Evolutionary conservation across 768 basidiomycete species (phyloP), one percentile per base, ranked within the genome.

Genomic region (Calocybe cyanea): DNA sequence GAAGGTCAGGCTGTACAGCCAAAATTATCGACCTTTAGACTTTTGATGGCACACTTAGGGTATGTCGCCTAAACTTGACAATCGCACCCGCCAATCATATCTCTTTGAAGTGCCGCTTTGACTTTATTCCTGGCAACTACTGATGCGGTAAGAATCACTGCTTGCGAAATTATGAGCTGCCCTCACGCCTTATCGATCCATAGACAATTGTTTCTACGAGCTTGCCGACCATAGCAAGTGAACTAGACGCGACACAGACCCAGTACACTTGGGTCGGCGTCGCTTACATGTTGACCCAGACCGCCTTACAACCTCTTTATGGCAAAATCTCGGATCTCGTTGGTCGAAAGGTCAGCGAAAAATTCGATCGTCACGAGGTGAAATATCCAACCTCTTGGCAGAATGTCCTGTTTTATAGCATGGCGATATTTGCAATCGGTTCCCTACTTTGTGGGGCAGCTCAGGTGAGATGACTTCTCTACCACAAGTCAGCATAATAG

Each of bases 181-280:
- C 41, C 25, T 50, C 10, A 18, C 21, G 24, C 31, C 41, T 19
- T 7, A 46, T 28, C 20, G 3, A 21, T 41, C 14, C 42, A 25
- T 35, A 79, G 77, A 76, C 73, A 9, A 85, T 92, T 51, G 85
- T 92, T 25, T 92, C 90, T 28, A 92, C 90, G 14, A 81, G 80
- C 57, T 64, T 92, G 44, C 91, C 90, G 13, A 90, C 88, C 15
- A 92, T 92, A 50, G 72, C 82, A 13, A 78, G 75, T 48, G 77
- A 88, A 33, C 73, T 92, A 24, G 51, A 69, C 21, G 87, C 86
- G 14, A 77, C 83, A 24, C 75, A 81, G 46, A 75, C 68, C 42
- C 80, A 90, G 57, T 92, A 91, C 58, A 87, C 84, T 18, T 92
- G 90, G 90, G 85, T 92, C 40, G 85, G 82, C 14, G 84, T 89